Evolutionary conservation across 2,329 filamentous ascomycete genomes (phyloP).

Genomic region (Cryphonectria nitschkei): DNA sequence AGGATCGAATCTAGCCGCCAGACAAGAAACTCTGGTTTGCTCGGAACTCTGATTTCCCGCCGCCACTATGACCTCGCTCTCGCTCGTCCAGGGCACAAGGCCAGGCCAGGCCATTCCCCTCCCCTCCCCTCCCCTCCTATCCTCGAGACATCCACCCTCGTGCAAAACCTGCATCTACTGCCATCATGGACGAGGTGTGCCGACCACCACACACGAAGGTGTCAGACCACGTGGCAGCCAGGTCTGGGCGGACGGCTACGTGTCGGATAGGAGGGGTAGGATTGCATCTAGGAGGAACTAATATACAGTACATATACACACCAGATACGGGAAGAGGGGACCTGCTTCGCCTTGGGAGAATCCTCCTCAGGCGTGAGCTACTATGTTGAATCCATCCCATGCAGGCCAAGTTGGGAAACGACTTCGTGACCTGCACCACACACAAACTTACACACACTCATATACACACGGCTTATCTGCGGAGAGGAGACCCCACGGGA

Average conservation of each 20-base stretch:
- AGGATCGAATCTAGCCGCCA: not conserved
- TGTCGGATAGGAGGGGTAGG: not conserved
- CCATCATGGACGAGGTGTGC: not conserved
- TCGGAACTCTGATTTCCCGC: not conserved
- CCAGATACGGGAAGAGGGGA: not conserved
- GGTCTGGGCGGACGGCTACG: not conserved
- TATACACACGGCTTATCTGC: not conserved
- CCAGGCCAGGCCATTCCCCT: not conserved
- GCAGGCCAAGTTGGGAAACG: not conserved
- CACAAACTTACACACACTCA: too few species aligned
- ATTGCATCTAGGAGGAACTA: not conserved
- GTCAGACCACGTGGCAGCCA: constrained; percentile 12
- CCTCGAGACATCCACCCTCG: not conserved
- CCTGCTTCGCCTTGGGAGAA: not conserved
- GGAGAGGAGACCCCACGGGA: not conserved
- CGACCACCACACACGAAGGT: not conserved
- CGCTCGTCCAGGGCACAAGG: not conserved
- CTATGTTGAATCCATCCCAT: not conserved
- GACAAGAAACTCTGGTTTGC: not conserved
- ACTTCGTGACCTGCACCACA: not conserved
- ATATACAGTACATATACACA: not conserved
- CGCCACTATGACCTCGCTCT: not conserved
- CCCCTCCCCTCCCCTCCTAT: not conserved
- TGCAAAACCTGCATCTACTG: not conserved
- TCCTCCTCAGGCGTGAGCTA: not conserved